Evolutionary conservation across 768 basidiomycete genomes (phyloP).

Genomic region (Xerocomus spinulosus): DNA sequence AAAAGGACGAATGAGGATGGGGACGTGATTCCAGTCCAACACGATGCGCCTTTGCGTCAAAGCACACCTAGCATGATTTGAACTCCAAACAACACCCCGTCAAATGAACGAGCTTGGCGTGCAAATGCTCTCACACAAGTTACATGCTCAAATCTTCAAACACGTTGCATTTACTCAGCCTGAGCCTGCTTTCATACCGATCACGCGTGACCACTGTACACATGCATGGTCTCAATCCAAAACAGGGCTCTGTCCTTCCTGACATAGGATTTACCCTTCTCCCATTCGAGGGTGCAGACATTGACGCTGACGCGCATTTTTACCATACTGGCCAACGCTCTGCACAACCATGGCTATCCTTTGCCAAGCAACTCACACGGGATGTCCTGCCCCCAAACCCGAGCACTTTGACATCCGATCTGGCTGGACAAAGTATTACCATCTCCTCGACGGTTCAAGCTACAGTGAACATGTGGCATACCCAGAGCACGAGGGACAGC

Average conservation of each 20-base stretch:
- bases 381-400: conserved; percentile 59
- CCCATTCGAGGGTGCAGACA: conserved; percentile 69
- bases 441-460: conserved; percentile 68
- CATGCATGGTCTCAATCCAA: conserved; percentile 77
- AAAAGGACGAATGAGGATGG: background rate
- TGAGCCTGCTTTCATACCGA: conserved; percentile 56
- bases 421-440: conserved; percentile 89
- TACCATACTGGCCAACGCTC: conserved; percentile 63
- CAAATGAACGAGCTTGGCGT: conserved; percentile 89
- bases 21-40: background rate
- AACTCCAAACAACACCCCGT: conserved; percentile 31
- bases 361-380: conserved; percentile 56
- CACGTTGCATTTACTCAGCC: conserved; percentile 62
- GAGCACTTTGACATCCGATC: conserved; percentile 49
- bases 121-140: conserved; percentile 74
- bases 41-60: background rate
- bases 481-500: conserved; percentile 57
- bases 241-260: conserved; percentile 75
- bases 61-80: background rate
- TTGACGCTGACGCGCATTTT: conserved; percentile 93
- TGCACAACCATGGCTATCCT: conserved; percentile 72
- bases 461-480: conserved; percentile 68
- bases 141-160: conserved; percentile 82
- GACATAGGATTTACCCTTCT: conserved; percentile 80
- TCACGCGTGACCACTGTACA: conserved; percentile 77